phyloP scores from a whole-genome alignment of 164 flowering plant species.

The Tetrastigma voinierianum region DNA sequence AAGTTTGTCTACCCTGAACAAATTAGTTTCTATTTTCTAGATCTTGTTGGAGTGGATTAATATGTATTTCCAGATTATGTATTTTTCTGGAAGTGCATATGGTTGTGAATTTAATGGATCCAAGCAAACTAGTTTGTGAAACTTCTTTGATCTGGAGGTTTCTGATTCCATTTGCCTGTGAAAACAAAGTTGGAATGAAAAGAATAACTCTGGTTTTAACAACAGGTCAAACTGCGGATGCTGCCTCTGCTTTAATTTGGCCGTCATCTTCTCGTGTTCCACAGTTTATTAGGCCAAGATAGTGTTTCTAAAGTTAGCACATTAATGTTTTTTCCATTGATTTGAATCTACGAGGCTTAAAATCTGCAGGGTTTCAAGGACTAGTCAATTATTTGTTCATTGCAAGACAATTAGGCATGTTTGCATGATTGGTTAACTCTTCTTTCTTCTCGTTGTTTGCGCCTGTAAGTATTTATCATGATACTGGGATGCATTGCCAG shows the following conservation, averaged over 20 bases:
- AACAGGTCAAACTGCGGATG: conserved; percentile 1
- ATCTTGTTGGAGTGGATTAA: neutral
- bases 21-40: too few species aligned
- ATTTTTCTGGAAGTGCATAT: neutral
- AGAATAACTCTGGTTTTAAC: neutral
- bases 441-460: neutral
- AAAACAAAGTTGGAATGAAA: neutral
- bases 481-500: conserved; percentile 88
- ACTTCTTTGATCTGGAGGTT: neutral
- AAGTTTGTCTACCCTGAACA: neutral
- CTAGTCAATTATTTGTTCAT: too few species aligned
- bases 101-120: neutral
- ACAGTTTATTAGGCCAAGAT: neutral
- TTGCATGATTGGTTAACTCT: neutral
- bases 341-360: neutral
- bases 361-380: too few species aligned
- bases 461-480: conserved; percentile 68
- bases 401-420: neutral
- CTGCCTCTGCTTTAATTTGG: conserved; percentile 5
- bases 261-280: conserved; percentile 1
- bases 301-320: neutral
- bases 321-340: neutral
- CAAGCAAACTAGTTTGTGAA: neutral
- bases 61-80: neutral
- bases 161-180: neutral